Base-by-base conservation (phyloP, 768 basidiomycete genomes). In the Kwoniella dendrophila region DNA sequence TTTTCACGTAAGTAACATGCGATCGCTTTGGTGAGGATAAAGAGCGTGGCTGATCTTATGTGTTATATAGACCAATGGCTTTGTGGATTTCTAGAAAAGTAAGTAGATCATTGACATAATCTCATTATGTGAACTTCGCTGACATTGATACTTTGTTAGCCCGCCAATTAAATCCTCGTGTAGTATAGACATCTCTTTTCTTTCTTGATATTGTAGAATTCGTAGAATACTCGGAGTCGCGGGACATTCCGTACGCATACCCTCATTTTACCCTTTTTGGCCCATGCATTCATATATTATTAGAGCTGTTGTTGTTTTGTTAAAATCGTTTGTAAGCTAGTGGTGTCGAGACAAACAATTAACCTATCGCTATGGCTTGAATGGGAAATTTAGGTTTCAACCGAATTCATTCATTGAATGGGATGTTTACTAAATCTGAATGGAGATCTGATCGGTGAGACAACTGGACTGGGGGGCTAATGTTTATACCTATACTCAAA, bases 41-140 rank as follows among this genome's bases (percentile, higher is more conserved):
- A 24, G 38, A 30, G 6, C 29, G 12, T 29, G 6, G 36, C 47
- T 44, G 27, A 56, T 30, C 33, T 4, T 33, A 18, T 57, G 30
- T 48, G 33, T 11, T 33, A 4, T 49, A 20, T 59, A 76, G 74
- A 27, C 78, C 78, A 20, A 79, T 79, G 78, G 71, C 71, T 43
- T 59, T 79, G 16, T 79, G 73, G 70, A 64, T 79, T 50, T 68
- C 66, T 41, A 62, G 71, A 47, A 78, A 78, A 68, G 71, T 71
- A 47, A 47, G 68, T 51, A 22, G 30, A 4, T 14, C 3, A 18
- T 10, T 22, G n/a, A n/a, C 29, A 3, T 27, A n/a, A 18, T 14
- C 24, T 33, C 22, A 7, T 36, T 36, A 27, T 12, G 36, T 20
- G 30, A 20, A n/a, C 10, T 11, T 24, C 26, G 41, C 30, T 56